Percentiles rank a stretch among this genome's conserved stretches.
Conservation (phyloP, 2,329 filamentous ascomycete genomes). For the Nemania abortiva region DNA sequence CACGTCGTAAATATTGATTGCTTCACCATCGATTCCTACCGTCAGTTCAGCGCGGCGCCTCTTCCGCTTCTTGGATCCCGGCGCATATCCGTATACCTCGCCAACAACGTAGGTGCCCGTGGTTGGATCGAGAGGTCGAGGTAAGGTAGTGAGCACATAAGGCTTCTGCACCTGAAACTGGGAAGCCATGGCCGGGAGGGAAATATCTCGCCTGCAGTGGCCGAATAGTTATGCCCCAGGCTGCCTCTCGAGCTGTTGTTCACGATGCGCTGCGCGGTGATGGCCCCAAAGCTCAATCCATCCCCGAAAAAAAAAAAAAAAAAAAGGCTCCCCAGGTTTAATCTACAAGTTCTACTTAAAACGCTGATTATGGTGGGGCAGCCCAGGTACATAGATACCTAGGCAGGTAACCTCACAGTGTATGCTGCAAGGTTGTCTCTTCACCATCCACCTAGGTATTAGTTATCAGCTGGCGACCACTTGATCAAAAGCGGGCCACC, state of each 20-base stretch:
- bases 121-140: conserved; percentile 65
- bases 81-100: conserved; percentile 71
- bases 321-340: conserved; percentile 39
- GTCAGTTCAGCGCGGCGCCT: conserved; percentile 70
- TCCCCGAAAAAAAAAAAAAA: conserved; percentile 48
- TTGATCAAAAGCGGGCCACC: too few species aligned
- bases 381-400: neutral
- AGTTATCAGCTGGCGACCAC: neutral
- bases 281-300: conserved; percentile 21
- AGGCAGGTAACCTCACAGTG: neutral
- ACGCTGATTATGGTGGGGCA: conserved; percentile 41
- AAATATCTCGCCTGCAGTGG: neutral
- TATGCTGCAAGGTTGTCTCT: too few species aligned
- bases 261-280: conserved; percentile 26
- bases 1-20: conserved; percentile 73
- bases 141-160: conserved; percentile 71
- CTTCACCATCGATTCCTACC: conserved; percentile 74
- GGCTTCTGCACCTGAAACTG: conserved; percentile 73
- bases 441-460: neutral
- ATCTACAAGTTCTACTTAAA: conserved; percentile 35
- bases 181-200: conserved; percentile 61
- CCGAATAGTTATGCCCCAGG: conserved; percentile 7
- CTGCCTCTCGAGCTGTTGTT: conserved; percentile 11
- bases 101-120: conserved; percentile 67
- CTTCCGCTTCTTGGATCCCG: conserved; percentile 70